Base-by-base conservation (phyloP, 2,329 filamentous ascomycete species). In the Annulohypoxylon truncatum region DNA sequence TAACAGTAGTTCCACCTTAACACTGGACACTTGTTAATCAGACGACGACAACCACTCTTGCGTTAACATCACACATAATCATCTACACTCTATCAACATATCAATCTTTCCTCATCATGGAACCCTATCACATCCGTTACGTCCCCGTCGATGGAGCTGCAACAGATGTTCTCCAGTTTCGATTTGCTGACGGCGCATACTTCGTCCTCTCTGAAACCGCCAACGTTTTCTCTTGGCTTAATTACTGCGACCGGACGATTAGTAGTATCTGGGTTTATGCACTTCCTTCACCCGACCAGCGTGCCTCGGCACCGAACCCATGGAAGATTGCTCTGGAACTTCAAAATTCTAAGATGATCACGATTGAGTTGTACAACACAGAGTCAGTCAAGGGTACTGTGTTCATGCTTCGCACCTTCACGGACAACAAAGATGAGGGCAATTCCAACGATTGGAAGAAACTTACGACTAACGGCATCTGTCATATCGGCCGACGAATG, bases 251-350 rank as follows among this genome's bases (percentile, higher is more conserved):
- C 7, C 15, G 48, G 18, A 2, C 9, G 1, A n/a, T 57, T 3
- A 3, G 10, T 0, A 26, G 28, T 15, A 46, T 66, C 4, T 66
- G 56, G 62, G 5, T 61, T 6, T 61, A 26, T 22, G 52, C 57
- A 7, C 15, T 46, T 2, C 52, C 51, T 7, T 26, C 28, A 2
- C 4, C 1, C n/a, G 52, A 57, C n/a, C 31, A 3, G 7, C 3
- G 26, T 7, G 7, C 3, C 7, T 28, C 26, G 4, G 26, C 26
- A 4, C 26, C 62, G 3, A 66, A 66, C 9, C 5, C 10, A 1
- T 66, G 62, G 62, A 66, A 57, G 46, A 33, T 66, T n/a, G 52
- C 44, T 1, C 7, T 66, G 1, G 20, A 53, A 10, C 29, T 66
- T 4, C n/a, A 35, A 2, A 15, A 13, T 8, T 47, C 38, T 0